Evolutionary conservation across 73 alveolate genomes (phyloP), one percentile per base, ranked within the genome.

Genomic region (Urostyla sp.): DNA sequence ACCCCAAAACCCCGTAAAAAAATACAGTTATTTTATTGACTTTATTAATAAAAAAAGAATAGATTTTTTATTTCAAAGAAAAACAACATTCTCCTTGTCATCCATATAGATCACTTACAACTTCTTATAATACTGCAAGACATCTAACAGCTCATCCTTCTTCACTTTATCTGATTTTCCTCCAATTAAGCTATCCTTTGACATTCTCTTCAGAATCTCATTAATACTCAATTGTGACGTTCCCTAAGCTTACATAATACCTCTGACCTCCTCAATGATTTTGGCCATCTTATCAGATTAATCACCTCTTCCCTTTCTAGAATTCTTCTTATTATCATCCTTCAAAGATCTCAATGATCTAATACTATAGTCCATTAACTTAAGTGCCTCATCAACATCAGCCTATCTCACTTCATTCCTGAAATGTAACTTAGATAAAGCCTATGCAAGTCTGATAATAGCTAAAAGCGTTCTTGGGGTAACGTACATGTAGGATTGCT

Each of bases 391-490:
- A 72, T 87, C 95, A 50, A 87, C 81, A 72, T 87, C 95, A 51
- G 58, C 82, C 72, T 87, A 89, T 28, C 51, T 53, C 3, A 87
- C 95, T 36, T 36, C 72, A 57, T 87, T 87, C 53, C 88, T 82
- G 89, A 87, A 81, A 56, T 63, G 45, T 40, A 87, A 55, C 52
- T 75, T 80, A 7, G 95, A 94, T 50, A 92, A 44, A 0, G 96
- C 98, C 81, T 96, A 95, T 44, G 98, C 87, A 35, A 95, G 75
- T 44, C 99, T 88, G 81, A 95, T 84, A 31, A 96, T 90, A 20
- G 97, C 99, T 43, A 96, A 84, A 8, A 96, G 87, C 20, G 99
- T 94, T 80, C 99, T 93, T 30, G 99, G 99, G 30, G 99, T 95
- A 24, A 96, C 94, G 82, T 95, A 97, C 74, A 86, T 90, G 78